phyloP scores from a whole-genome alignment of 768 basidiomycete genomes.

The Hysterangium stoloniferum region DNA sequence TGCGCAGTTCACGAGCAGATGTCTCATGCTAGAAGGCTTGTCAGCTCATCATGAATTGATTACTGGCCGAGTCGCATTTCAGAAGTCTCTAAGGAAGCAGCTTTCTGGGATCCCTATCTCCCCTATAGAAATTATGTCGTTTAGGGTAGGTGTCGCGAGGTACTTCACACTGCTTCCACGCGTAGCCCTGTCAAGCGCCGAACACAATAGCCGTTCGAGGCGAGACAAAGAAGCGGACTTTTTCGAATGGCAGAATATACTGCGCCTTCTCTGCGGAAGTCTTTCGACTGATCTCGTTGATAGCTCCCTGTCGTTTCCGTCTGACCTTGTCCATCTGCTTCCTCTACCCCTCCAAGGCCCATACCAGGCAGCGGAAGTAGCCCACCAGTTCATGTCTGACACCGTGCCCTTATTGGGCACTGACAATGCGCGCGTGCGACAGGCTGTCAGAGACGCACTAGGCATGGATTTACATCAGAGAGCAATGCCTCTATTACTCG shows the following conservation, averaged over 20 bases:
- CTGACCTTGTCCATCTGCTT: neutral
- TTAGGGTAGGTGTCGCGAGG: neutral
- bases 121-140: slow-evolving; percentile 1
- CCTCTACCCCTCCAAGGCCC: neutral
- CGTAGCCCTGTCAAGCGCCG: neutral
- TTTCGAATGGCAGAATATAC: slow-evolving; percentile 75
- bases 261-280: slow-evolving; percentile 69
- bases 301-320: neutral
- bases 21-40: neutral
- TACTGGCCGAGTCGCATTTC: slow-evolving; percentile 4
- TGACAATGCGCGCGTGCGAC: slow-evolving; percentile 62
- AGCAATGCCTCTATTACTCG: slow-evolving; percentile 59
- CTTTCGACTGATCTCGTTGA: slow-evolving; percentile 52
- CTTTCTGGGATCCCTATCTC: neutral
- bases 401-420: slow-evolving; percentile 59
- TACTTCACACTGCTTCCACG: neutral
- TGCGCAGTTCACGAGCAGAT: neutral
- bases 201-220: no score
- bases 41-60: neutral
- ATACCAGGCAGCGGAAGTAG: no score
- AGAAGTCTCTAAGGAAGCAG: slow-evolving; percentile 1
- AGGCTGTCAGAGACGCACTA: slow-evolving; percentile 71
- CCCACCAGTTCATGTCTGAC: slow-evolving; percentile 55
- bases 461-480: slow-evolving; percentile 70
- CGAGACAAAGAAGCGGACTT: no score